Conservation (phyloP, 306 rosid species). For the Trifolium fragiferum region DNA sequence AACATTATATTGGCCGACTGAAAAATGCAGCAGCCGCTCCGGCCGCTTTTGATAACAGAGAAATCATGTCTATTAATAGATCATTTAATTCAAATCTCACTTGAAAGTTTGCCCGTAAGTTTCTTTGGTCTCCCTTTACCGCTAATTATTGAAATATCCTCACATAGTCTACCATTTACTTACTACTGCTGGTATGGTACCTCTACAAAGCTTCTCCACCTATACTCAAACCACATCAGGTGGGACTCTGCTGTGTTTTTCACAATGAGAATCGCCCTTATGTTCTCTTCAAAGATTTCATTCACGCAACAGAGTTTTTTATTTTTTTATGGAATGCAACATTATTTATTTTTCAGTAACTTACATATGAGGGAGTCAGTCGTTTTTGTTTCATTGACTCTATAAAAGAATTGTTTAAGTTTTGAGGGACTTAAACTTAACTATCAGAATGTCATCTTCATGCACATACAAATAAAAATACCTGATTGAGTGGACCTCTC, state of each 20-base stretch:
- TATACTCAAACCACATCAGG: neutral
- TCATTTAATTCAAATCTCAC: neutral
- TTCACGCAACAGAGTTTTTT: neutral
- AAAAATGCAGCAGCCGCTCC: no score
- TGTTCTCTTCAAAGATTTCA: neutral
- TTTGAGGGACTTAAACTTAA: conserved; percentile 5
- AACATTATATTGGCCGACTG: no score
- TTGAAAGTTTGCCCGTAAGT: neutral
- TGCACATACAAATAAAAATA: conserved; percentile 40
- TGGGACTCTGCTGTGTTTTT: neutral
- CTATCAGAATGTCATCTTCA: conserved; percentile 30
- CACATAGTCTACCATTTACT: neutral
- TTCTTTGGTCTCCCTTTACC: neutral
- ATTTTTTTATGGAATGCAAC: neutral
- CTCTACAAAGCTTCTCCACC: neutral
- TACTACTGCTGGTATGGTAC: neutral
- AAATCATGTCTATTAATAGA: neutral
- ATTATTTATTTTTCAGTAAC: neutral
- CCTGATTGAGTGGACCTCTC: conserved; percentile 62
- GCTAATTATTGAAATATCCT: neutral
- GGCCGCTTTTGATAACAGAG: no score
- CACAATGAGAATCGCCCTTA: neutral
- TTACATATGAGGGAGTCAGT: conserved; percentile 9
- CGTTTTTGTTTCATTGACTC: conserved; percentile 1
- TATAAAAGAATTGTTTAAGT: conserved; percentile 14